Conservation (phyloP, 2,329 filamentous ascomycete species). For the Sporothrix globosa region DNA sequence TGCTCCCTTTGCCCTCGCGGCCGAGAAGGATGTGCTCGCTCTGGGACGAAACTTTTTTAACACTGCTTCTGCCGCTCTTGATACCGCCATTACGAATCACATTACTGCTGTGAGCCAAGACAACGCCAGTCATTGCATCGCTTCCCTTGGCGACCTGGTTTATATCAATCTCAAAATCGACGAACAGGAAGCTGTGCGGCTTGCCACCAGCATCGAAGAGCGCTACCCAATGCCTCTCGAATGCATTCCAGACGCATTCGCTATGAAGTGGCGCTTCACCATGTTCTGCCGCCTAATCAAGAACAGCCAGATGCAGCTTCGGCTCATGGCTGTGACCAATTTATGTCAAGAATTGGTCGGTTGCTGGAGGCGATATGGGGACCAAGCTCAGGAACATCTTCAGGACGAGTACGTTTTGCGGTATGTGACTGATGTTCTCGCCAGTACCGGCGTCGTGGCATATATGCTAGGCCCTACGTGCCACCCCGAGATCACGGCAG, state of each 20-base stretch:
- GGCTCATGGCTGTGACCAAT: conserved; percentile 74
- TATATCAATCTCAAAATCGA: conserved; percentile 47
- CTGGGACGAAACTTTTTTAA: conserved; percentile 49
- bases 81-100: conserved; percentile 57
- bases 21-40: conserved; percentile 32
- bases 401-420: conserved; percentile 56
- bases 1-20: conserved; percentile 4
- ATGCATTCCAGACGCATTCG: conserved; percentile 55
- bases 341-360: conserved; percentile 72
- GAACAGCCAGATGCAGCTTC: conserved; percentile 87
- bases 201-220: conserved; percentile 43
- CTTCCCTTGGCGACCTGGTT: conserved; percentile 51
- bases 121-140: conserved; percentile 47
- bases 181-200: conserved; percentile 44
- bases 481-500: conserved; percentile 83
- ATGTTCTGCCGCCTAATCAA: conserved; percentile 72
- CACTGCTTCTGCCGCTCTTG: conserved; percentile 49
- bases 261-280: conserved; percentile 69
- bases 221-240: conserved; percentile 47
- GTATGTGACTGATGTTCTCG: conserved; percentile 70
- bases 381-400: conserved; percentile 47
- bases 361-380: conserved; percentile 64
- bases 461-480: conserved; percentile 91
- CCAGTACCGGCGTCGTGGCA: conserved; percentile 71
- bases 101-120: conserved; percentile 56